Evolutionary conservation across 495 filamentous ascomycete genomes (phyloP), one percentile per base, ranked within the genome.

Genomic region (Cercophora samala): DNA sequence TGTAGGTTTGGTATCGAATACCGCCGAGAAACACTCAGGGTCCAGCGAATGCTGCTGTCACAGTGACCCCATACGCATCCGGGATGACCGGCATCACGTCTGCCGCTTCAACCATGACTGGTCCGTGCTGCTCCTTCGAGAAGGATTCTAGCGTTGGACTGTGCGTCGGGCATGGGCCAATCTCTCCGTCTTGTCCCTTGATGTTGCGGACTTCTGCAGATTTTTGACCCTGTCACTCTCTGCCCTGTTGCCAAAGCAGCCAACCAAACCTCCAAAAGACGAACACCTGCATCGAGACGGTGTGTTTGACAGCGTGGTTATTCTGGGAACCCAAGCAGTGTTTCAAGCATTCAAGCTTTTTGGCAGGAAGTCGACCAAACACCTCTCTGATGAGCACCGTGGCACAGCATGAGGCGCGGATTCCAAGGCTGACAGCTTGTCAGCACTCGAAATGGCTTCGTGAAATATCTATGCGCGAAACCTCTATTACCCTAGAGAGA

Each of bases 101-200:
- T 63, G 65, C 66, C 66, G 66, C 74, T 63, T 37, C 65, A 69
- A 62, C 68, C 73, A 65, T 46, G 37, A 8, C 5, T 46, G 37
- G 37, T 9, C 37, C 13, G 37, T 72, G 72, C 66, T 60, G 23
- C 19, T 62, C 46, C 60, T 76, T 76, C 74, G 66, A 74, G 73
- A 76, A 76, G 56, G 64, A 68, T 76, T 76, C 73, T 70, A 76
- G 69, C 63, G 66, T 46, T 66, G 69, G 63, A 59, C 72, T 61
- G 69, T 72, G 73, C 69, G 60, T 62, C 58, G n/a, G 26, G 26
- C n/a, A 62, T n/a, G 60, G 17, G n/a, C 26, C 60, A 37, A 52
- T 65, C 58, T 56, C 51, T 64, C 61, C 67, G 65, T 68, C 62
- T 65, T 59, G 63, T 62, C 29, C 58, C 22, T 22, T 54, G 24